Evolutionary conservation across 2,329 filamentous ascomycete genomes (phyloP).

Genomic region (Curvularia eragrostidis): DNA sequence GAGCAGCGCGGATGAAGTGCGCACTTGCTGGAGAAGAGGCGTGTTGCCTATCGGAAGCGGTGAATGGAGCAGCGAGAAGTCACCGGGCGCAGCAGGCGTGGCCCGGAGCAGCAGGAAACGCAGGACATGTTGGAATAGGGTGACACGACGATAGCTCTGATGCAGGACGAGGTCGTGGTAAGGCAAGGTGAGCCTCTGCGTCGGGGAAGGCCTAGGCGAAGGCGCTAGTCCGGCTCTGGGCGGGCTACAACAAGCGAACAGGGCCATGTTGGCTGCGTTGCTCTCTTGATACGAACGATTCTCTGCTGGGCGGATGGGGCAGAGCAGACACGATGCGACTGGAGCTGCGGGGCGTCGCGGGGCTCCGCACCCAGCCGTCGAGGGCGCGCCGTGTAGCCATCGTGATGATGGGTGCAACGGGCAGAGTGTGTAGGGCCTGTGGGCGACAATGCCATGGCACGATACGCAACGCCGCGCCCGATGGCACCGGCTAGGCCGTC

Average conservation of each 20-base stretch:
- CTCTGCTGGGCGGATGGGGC: slow-evolving; percentile 16
- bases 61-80: slow-evolving; percentile 7
- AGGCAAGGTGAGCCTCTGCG: slow-evolving; percentile 1
- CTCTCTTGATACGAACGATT: slow-evolving; percentile 32
- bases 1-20: not conserved
- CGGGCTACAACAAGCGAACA: slow-evolving; percentile 9
- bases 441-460: not conserved
- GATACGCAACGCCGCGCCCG: not conserved
- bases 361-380: slow-evolving; percentile 10
- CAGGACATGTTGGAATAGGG: slow-evolving; percentile 4
- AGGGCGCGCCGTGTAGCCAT: slow-evolving; percentile 20
- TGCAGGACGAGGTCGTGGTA: slow-evolving; percentile 11
- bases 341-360: slow-evolving; percentile 1
- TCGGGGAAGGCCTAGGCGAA: slow-evolving; percentile 9
- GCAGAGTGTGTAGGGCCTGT: not conserved
- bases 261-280: not conserved
- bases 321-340: slow-evolving; percentile 6
- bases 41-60: slow-evolving; percentile 9
- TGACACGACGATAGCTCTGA: slow-evolving; percentile 19
- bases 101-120: slow-evolving; percentile 6
- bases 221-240: slow-evolving; percentile 5
- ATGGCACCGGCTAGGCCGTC: not conserved
- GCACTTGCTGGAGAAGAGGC: slow-evolving; percentile 3
- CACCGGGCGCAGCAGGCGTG: slow-evolving; percentile 5
- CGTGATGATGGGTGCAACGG: slow-evolving; percentile 9